Percentiles rank a stretch among this genome's conserved stretches.
These are phyloP conservation scores for Phytophthora colocasiae DNA, from an alignment of 352 stramenopile genomes.

Conservation along the genomic window DNA sequence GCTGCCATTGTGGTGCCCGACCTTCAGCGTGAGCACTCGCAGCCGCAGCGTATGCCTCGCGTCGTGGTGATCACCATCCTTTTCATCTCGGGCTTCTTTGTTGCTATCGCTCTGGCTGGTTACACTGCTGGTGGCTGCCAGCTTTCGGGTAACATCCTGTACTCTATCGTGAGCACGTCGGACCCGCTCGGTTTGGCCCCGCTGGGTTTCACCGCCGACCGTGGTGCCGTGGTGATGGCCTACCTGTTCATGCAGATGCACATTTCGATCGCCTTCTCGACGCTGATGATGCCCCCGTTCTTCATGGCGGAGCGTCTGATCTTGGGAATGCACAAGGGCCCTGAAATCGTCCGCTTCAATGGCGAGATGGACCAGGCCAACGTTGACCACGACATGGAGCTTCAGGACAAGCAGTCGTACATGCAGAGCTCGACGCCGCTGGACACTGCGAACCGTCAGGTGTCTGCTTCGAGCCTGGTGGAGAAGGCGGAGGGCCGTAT, in stretches of 20 bases:
- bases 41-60: conserved; percentile 52
- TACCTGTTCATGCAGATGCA: no score
- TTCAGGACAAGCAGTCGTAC: no score
- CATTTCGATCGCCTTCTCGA: conserved; percentile 2
- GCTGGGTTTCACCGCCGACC: no score
- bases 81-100: neutral
- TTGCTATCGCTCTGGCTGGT: neutral
- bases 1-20: conserved; percentile 1
- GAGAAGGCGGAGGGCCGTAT: conserved; percentile 24
- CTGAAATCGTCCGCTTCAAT: no score
- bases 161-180: conserved; percentile 30
- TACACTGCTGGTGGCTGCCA: neutral
- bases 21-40: conserved; percentile 52
- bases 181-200: no score
- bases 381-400: no score
- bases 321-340: no score
- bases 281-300: conserved; percentile 43
- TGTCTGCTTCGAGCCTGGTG: conserved; percentile 7
- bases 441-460: no score
- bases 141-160: conserved; percentile 43
- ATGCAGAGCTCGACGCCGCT: no score
- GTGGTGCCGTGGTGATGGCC: no score
- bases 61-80: neutral
- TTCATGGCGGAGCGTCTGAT: no score
- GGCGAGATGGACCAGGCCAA: no score